phyloP scores from a whole-genome alignment of 148 eudicot species.

The Vaccinium myrtillus region DNA sequence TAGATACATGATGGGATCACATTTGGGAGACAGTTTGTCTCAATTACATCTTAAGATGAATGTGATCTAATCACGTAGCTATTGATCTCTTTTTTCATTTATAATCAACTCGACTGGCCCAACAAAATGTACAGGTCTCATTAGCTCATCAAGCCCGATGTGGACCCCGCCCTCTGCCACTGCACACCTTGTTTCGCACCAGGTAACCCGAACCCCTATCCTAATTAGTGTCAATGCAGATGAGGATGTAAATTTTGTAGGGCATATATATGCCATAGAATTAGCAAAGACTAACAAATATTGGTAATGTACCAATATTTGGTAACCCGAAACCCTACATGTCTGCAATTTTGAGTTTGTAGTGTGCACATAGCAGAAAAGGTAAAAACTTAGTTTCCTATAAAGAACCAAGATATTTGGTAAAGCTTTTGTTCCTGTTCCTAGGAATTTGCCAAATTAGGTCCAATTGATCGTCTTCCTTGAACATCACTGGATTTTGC shows the following conservation, averaged over 20 bases:
- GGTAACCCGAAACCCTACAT: too few species aligned
- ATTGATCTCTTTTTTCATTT: too few species aligned
- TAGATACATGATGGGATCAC: not conserved
- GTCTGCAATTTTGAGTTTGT: not conserved
- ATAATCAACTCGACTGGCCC: too few species aligned
- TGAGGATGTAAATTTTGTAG: not conserved
- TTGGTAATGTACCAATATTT: too few species aligned
- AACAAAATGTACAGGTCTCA: not conserved
- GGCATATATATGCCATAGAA: not conserved
- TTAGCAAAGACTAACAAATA: not conserved
- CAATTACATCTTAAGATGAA: not conserved
- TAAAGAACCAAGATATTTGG: not conserved
- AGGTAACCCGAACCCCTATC: not conserved
- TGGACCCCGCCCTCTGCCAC: not conserved
- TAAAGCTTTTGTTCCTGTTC: not conserved
- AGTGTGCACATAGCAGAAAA: not conserved
- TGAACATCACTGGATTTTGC: not conserved
- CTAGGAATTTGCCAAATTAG: not conserved
- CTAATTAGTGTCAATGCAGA: not conserved
- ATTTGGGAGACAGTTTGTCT: not conserved
- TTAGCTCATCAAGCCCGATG: too few species aligned
- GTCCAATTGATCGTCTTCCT: not conserved
- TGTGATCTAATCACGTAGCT: too few species aligned
- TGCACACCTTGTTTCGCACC: not conserved
- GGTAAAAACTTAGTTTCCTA: not conserved